Base-by-base conservation (phyloP, 2,329 filamentous ascomycete genomes). In the Drechslerella stenobrocha region DNA sequence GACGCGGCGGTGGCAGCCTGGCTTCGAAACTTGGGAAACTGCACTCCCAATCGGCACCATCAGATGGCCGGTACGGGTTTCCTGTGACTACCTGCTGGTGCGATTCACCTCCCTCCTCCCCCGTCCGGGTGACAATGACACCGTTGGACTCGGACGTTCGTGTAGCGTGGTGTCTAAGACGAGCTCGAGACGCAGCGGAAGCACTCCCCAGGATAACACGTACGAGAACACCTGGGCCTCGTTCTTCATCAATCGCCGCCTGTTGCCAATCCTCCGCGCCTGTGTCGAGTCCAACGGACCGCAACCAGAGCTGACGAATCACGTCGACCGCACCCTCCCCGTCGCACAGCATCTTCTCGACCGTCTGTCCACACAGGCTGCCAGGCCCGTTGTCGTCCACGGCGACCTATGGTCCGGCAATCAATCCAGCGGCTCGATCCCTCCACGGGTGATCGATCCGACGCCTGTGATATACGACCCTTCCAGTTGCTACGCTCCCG, bases 351-450 rank as follows among this genome's bases (percentile, higher is more conserved):
- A 57, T n/a, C 46, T 69, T 6, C 64, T 69, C 30, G 63, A 56
- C 2, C 64, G 64, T 40, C 24, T 69, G 23, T 69, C 64, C 2
- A 1, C 52, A 7, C n/a, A 40, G 8, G 24, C 51, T 8, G 47
- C 52, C 11, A 60, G 52, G 15, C 58, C 64, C 0, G 90, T 93
- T 0, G 82, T 95, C 3, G 80, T 96, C 0, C 92, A 97, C 74
- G 92, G 92, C 0, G 91, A 96, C 77, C 76, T 96, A n/a, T 96
- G 92, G 92, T 88, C 85, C 70, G 92, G 92, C 0, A 69, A 69
- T 22, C 51, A 63, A 48, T 63, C 57, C 1, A n/a, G 30, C 13
- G 64, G 64, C 5, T 63, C 64, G 3, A 69, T 69, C 9, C 64
- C 56, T 11, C 57, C 57, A 4, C 57, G 57, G 3, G 52, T 63